Percentiles rank a stretch among this genome's conserved stretches.
phyloP scores from a whole-genome alignment of 176 grass and related monocot genomes.

The Microstegium vimineum region DNA sequence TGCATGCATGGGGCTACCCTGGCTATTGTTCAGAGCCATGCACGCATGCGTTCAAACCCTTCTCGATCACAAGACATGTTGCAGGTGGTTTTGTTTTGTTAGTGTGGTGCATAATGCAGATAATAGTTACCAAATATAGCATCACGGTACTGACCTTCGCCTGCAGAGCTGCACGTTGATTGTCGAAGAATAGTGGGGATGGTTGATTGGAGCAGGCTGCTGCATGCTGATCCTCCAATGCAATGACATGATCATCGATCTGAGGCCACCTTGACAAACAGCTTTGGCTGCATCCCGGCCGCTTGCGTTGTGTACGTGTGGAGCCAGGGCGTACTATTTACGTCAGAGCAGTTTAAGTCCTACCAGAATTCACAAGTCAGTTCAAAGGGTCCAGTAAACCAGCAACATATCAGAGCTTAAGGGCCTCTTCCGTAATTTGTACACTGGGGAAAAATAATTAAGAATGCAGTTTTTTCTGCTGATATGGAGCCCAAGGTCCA shows the following conservation, averaged over 20 bases:
- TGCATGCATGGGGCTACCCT: conserved; percentile 27
- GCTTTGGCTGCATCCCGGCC: not conserved
- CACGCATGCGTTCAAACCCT: conserved; percentile 31
- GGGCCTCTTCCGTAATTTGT: not conserved
- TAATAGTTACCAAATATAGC: conserved; percentile 69
- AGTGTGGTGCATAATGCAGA: conserved; percentile 40
- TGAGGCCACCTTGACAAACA: conserved; percentile 27
- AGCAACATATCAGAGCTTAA: not conserved
- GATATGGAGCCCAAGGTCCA: conserved; percentile 22
- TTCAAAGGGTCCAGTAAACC: not conserved
- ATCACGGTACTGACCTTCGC: conserved; percentile 22
- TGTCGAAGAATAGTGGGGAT: conserved; percentile 28
- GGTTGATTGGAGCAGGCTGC: conserved; percentile 21
- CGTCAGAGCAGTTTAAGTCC: conserved; percentile 10
- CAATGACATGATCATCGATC: conserved; percentile 39
- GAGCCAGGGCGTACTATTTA: conserved; percentile 11
- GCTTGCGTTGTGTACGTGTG: not conserved
- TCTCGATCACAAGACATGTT: conserved; percentile 30
- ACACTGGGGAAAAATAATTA: not conserved
- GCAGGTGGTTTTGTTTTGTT: conserved; percentile 33
- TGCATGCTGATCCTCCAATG: conserved; percentile 27
- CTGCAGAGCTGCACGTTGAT: conserved; percentile 45
- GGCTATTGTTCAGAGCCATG: conserved; percentile 22
- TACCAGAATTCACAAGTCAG: conserved; percentile 19
- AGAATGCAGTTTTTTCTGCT: not conserved